These are phyloP conservation scores for Davidsoniella eucalypti DNA, from an alignment of 2,329 filamentous ascomycete genomes.

Conservation along the genomic window DNA sequence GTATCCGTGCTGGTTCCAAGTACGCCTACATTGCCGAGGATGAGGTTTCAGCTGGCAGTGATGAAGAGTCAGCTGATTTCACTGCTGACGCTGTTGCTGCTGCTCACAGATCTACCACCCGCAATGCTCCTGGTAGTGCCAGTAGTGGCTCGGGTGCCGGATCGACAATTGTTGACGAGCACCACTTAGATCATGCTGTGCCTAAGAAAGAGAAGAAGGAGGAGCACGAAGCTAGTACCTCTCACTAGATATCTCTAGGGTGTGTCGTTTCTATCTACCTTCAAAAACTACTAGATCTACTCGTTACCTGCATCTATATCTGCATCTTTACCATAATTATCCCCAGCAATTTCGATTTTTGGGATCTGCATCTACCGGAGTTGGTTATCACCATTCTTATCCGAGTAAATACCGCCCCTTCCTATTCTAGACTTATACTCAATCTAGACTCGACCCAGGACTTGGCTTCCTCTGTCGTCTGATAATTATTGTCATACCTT, in stretches of 20 bases:
- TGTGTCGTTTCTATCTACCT: not conserved
- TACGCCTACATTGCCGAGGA: slow-evolving; percentile 56
- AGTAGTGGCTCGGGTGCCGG: slow-evolving; percentile 4
- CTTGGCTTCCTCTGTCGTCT: not conserved
- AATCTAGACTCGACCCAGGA: not conserved
- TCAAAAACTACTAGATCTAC: too few species aligned
- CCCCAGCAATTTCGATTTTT: not conserved
- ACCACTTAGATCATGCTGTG: not conserved
- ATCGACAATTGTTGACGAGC: slow-evolving; percentile 10
- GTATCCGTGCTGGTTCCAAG: slow-evolving; percentile 50
- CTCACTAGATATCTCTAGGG: not conserved
- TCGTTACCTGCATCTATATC: not conserved
- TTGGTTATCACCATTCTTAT: not conserved
- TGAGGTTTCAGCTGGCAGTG: slow-evolving; percentile 16
- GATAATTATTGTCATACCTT: not conserved
- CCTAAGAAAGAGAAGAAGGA: slow-evolving; percentile 6
- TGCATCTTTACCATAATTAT: not conserved
- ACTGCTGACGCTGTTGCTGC: not conserved
- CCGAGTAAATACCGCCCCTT: not conserved
- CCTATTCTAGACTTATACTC: too few species aligned
- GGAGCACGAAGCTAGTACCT: not conserved
- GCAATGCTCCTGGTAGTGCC: slow-evolving; percentile 1
- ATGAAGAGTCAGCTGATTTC: slow-evolving; percentile 6
- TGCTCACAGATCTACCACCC: not conserved
- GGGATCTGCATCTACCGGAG: not conserved